Base-by-base conservation (phyloP, 805 yeast species). In the Candida cerambycidarum region DNA sequence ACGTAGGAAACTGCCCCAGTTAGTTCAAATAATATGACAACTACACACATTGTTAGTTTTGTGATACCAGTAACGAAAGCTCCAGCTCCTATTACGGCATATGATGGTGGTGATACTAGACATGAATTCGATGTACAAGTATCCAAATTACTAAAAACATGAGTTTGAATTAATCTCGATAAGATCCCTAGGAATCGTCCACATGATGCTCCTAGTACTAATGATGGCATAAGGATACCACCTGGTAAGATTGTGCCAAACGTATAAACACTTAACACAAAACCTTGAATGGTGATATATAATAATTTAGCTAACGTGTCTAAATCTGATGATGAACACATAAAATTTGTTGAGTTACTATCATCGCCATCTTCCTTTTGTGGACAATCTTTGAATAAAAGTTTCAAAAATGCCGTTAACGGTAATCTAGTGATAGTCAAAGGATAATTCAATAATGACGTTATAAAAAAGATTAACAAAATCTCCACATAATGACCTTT, bases 31-130 rank as follows among this genome's bases (percentile, higher is more conserved):
- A 87, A 71, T 18, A 89, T 79, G 5, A 88, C 90, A 13, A 87
- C 96, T 6, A 84, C 82, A 33, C 89, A 77, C 48, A 87, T 83
- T 3, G 90, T 86, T 64, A 88, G 76, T 50, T 87, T 79, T 3
- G 96, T 86, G 12, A 83, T 80, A 4, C 95, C 95, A 0, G 93
- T 79, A 51, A 87, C 69, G 42, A 86, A 84, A 1, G 95, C 75
- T 0, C 89, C 95, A 0, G 95, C 89, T 0, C 96, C 96, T 16
- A 89, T 87, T 8, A 88, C 84, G 0, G 95, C 95, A 56, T 88
- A 89, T 0, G 90, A 87, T 0, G 93, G 90, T 0, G 95, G 95
- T 1, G 89, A 83, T 8, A 88, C 80, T 52, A 93, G 81, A 43
- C 75, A 62, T 43, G 76, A 59, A 37, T 65, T 68, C 21, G 63